phyloP scores from a whole-genome alignment of 495 filamentous ascomycete genomes.

The Trichoderma erinaceum region DNA sequence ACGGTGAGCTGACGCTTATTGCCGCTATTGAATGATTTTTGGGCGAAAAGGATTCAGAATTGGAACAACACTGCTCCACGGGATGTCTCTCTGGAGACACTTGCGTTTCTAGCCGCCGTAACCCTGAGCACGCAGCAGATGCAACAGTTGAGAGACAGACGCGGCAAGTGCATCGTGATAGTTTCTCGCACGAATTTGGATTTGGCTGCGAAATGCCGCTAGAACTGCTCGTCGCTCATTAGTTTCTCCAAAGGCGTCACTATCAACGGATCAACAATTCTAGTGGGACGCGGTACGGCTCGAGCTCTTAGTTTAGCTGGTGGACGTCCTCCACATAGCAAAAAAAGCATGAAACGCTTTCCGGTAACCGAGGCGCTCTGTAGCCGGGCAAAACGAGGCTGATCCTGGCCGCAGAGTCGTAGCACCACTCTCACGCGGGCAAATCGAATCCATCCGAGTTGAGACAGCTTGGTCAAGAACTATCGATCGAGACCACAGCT shows the following conservation, averaged over 20 bases:
- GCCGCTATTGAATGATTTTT: neutral
- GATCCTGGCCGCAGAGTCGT: neutral
- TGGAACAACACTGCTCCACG: neutral
- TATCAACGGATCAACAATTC: neutral
- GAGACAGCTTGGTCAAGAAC: neutral
- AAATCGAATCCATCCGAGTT: neutral
- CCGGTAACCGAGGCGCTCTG: neutral
- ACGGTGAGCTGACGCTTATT: neutral
- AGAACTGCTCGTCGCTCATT: neutral
- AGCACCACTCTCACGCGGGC: neutral
- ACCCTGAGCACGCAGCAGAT: neutral
- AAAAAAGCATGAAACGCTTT: neutral
- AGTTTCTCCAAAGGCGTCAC: neutral
- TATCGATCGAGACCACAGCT: neutral
- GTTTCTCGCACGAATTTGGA: neutral
- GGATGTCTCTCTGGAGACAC: neutral
- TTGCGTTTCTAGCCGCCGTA: neutral
- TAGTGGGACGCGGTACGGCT: constrained; percentile 13
- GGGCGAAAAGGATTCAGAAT: neutral
- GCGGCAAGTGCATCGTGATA: neutral
- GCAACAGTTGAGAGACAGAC: neutral
- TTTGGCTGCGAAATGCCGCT: neutral
- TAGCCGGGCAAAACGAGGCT: neutral
- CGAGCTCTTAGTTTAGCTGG: constrained; percentile 8
- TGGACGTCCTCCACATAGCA: constrained; percentile 11